A percentile compares a stretch with the other conserved stretches of the same genome.
Evolutionary conservation across 2,329 filamentous ascomycete genomes (phyloP).

Genomic region (Allantophomopsis lycopodina): DNA sequence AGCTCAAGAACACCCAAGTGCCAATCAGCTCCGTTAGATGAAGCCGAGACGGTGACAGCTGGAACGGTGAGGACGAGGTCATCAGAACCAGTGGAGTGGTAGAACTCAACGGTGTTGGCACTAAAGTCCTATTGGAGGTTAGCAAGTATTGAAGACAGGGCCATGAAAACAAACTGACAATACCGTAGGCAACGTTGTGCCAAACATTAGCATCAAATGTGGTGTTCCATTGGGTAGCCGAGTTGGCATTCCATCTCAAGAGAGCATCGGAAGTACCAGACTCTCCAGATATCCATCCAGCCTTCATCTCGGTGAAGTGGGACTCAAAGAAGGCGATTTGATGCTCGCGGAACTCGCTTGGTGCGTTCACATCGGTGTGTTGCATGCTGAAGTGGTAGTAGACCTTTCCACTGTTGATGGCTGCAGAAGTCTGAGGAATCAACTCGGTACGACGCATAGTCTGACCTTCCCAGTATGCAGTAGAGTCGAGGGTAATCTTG

Average conservation of each 20-base stretch:
- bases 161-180: conserved; percentile 23
- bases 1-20: conserved; percentile 58
- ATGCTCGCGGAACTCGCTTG: conserved; percentile 49
- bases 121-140: conserved; percentile 35
- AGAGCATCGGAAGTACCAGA: conserved; percentile 32
- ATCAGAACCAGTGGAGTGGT: conserved; percentile 51
- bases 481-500: conserved; percentile 51
- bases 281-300: conserved; percentile 41
- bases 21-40: conserved; percentile 58
- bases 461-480: conserved; percentile 59
- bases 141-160: neutral
- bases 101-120: conserved; percentile 48
- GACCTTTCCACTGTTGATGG: conserved; percentile 49
- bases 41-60: conserved; percentile 44
- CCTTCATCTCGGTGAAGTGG: conserved; percentile 65
- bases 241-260: conserved; percentile 51
- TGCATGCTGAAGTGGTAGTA: conserved; percentile 62
- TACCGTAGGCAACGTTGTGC: conserved; percentile 67
- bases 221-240: conserved; percentile 46
- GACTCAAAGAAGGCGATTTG: conserved; percentile 51
- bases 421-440: conserved; percentile 53
- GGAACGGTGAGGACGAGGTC: conserved; percentile 42
- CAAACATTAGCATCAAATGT: conserved; percentile 49
- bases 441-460: conserved; percentile 61
- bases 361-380: conserved; percentile 42